Base-by-base conservation (phyloP, 306 rosid genomes). In the Begonia peltatifolia region DNA sequence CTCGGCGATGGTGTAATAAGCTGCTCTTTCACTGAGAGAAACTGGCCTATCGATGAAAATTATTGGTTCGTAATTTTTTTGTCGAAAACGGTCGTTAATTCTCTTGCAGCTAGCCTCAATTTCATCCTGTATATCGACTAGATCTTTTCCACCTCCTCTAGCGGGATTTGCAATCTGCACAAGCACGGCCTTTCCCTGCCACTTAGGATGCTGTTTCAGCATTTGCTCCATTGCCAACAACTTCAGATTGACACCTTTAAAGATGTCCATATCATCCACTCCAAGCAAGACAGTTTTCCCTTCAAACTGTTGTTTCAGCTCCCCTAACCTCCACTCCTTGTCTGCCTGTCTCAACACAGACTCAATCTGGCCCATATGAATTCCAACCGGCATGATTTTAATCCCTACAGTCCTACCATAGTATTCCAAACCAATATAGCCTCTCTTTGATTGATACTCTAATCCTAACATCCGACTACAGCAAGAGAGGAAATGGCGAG, bases 401-500 rank as follows among this genome's bases (percentile, higher is more conserved):
- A 81, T 81, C 46, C 79, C 78, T 38, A 81, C 75, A 11, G 84
- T 77, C 58, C 88, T 72, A 48, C 88, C 88, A 51, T 51, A 81
- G 63, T 81, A 81, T 66, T 81, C 88, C 59, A 81, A 57, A 47
- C 88, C 88, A 58, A 81, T 77, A 68, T 81, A 74, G 41, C 88
- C 88, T 67, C 88, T 74, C 41, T 81, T 81, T 0, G 88, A 81
- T 61, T 77, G 84, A 69, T 81, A 81, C 63, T 69, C 84, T 60
- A 77, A 52, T 54, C 84, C 88, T 65, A 80, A 56, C 76, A 80
- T 80, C 64, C 87, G 72, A 62, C 87, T 80, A 50, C 84, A 80
- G 61, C 84, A 80, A 46, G 87, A 80, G 62, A 80, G 50, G 61
- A 80, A 80, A 74, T 80, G 87, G n/a, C 87, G 74, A 16, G 87